Conservation (phyloP, 257 asterid species). For the Solanum tarijense region DNA sequence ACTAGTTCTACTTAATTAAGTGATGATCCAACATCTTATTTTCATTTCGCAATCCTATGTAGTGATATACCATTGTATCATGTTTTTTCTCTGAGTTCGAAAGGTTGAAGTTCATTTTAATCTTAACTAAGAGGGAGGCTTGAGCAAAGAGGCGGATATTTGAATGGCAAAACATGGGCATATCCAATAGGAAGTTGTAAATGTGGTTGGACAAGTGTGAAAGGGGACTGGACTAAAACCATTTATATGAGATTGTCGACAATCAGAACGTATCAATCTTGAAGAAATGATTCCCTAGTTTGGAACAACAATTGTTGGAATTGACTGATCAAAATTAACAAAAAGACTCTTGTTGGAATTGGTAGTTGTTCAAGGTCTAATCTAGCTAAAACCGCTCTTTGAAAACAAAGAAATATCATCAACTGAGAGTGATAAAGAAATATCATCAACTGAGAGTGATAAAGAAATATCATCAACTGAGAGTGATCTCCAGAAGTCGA, state of each 20-base stretch:
- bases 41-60: not conserved
- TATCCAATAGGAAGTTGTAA: not conserved
- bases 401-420: not conserved
- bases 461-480: not conserved
- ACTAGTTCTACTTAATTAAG: not conserved
- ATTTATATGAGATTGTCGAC: not conserved
- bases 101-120: not conserved
- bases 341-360: not conserved
- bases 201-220: not conserved
- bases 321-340: not conserved
- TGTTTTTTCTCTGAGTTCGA: not conserved
- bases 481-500: not conserved
- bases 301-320: not conserved
- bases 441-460: not conserved
- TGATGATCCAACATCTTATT: not conserved
- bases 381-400: not conserved
- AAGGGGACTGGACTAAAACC: not conserved
- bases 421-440: not conserved
- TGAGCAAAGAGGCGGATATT: not conserved
- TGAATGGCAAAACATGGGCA: not conserved
- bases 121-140: not conserved
- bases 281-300: not conserved
- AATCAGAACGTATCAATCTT: not conserved
- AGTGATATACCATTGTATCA: not conserved
- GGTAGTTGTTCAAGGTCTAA: not conserved